A percentile compares a stretch with the other conserved stretches of the same genome.
Evolutionary conservation across 768 basidiomycete species (phyloP).

Genomic region (Tylopilus subfusipes): DNA sequence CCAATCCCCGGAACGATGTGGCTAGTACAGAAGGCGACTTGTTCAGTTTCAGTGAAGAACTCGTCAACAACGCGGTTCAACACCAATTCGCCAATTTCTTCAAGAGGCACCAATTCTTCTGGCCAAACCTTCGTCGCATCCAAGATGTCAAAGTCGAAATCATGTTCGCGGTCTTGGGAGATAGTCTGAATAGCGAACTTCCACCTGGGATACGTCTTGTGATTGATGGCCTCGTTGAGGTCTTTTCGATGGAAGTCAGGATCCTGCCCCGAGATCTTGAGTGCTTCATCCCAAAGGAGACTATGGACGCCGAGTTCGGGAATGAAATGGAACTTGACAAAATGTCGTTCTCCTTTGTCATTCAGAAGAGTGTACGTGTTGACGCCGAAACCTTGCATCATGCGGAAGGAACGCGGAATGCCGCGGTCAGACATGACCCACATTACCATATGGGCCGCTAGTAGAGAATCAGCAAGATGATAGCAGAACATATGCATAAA

Average conservation of each 20-base stretch:
- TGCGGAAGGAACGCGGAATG: slow-evolving; percentile 80
- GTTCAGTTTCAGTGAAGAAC: slow-evolving; percentile 85
- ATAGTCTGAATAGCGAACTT: slow-evolving; percentile 67
- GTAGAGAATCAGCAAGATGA: slow-evolving; percentile 15
- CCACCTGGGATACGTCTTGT: slow-evolving; percentile 71
- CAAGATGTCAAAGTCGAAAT: slow-evolving; percentile 84
- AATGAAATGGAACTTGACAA: slow-evolving; percentile 87
- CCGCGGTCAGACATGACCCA: slow-evolving; percentile 86
- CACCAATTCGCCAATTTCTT: slow-evolving; percentile 73
- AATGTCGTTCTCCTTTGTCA: slow-evolving; percentile 58
- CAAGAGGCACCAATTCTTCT: slow-evolving; percentile 72
- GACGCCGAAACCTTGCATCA: slow-evolving; percentile 89
- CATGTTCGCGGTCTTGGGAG: slow-evolving; percentile 66
- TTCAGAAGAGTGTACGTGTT: slow-evolving; percentile 82
- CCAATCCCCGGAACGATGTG: slow-evolving; percentile 61
- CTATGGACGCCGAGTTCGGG: slow-evolving; percentile 82
- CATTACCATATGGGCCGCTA: slow-evolving; percentile 71
- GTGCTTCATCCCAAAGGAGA: slow-evolving; percentile 85
- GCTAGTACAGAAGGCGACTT: slow-evolving; percentile 81
- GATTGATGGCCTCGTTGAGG: slow-evolving; percentile 75
- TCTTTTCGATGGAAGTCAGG: slow-evolving; percentile 92
- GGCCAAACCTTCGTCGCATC: slow-evolving; percentile 88
- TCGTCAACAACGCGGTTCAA: slow-evolving; percentile 63
- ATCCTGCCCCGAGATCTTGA: slow-evolving; percentile 81
- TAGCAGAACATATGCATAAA: neutral